Conservation (phyloP, 441 rosid species). For the Erysimum cheiri region DNA sequence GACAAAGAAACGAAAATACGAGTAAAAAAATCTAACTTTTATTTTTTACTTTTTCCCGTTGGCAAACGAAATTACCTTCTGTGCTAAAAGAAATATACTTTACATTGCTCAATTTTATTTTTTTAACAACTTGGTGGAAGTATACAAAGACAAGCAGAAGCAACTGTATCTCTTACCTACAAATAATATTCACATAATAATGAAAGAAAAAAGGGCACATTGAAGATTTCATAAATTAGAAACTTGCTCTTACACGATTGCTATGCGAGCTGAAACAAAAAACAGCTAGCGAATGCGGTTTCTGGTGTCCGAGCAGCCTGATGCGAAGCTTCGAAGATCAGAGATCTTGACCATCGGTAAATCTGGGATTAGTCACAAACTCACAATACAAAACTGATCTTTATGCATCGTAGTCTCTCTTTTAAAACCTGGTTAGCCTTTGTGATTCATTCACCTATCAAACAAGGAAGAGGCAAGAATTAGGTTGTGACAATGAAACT, state of each 20-base stretch:
- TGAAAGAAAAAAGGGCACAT: conserved; percentile 18
- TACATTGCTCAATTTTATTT: conserved; percentile 20
- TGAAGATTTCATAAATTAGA: conserved; percentile 22
- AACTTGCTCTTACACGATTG: conserved; percentile 38
- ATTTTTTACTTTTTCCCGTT: neutral
- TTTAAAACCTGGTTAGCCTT: conserved; percentile 22
- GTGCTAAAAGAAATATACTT: neutral
- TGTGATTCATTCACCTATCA: conserved; percentile 35
- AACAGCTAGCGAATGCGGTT: conserved; percentile 29
- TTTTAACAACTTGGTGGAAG: conserved; percentile 18
- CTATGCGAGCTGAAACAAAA: conserved; percentile 38
- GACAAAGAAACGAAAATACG: neutral
- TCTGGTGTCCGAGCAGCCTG: conserved; percentile 14
- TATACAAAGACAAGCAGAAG: conserved; percentile 25
- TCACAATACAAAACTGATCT: conserved; percentile 26
- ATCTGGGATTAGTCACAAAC: neutral
- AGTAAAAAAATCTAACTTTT: neutral
- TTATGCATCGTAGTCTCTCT: conserved; percentile 16
- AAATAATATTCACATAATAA: conserved; percentile 39
- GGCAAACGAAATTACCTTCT: neutral
- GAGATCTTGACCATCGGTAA: conserved; percentile 29
- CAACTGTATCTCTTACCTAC: conserved; percentile 37
- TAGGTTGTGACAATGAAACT: conserved; percentile 6
- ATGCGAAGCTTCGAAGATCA: conserved; percentile 22
- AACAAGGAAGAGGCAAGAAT: conserved; percentile 7